A percentile compares a stretch with the other conserved stretches of the same genome.
These are phyloP conservation scores for Hemileccinum impolitum DNA, from an alignment of 768 basidiomycete species.

Conservation along the genomic window DNA sequence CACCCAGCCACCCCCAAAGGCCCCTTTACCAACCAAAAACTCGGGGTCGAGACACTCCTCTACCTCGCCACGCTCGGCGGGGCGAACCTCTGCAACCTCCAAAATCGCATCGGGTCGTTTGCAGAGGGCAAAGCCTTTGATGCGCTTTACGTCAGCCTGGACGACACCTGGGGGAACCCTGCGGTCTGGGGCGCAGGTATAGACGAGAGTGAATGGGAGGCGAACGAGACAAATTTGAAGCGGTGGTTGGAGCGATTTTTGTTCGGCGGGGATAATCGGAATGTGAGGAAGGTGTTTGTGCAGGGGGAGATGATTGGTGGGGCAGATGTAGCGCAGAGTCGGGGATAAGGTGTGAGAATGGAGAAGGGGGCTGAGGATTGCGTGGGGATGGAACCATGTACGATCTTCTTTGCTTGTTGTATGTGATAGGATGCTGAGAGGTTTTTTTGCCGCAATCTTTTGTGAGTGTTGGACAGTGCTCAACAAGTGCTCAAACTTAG, in stretches of 20 bases:
- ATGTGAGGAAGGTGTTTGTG: conserved; percentile 77
- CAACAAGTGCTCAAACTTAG: too few species aligned
- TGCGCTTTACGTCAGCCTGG: conserved; percentile 70
- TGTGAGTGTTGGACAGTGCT: too few species aligned
- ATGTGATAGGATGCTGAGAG: too few species aligned
- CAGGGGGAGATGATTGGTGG: conserved; percentile 77
- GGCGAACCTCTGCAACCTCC: conserved; percentile 74
- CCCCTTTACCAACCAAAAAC: conserved; percentile 54
- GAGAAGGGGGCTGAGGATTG: neutral
- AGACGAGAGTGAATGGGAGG: conserved; percentile 12
- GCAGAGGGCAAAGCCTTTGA: conserved; percentile 79
- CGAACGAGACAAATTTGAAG: conserved; percentile 37
- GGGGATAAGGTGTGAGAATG: too few species aligned
- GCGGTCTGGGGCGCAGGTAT: conserved; percentile 47
- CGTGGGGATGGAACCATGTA: neutral
- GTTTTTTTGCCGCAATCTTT: too few species aligned
- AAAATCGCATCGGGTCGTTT: conserved; percentile 72
- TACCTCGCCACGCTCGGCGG: conserved; percentile 93
- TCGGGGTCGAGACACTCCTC: conserved; percentile 72
- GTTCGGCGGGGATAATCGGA: conserved; percentile 83
- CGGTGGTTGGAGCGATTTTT: conserved; percentile 75
- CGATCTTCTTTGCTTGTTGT: neutral
- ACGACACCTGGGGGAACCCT: conserved; percentile 46
- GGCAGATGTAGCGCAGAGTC: neutral
- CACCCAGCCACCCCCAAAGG: neutral